phyloP scores from a whole-genome alignment of 2,329 filamentous ascomycete genomes.

The Colletotrichum cordylinicola region DNA sequence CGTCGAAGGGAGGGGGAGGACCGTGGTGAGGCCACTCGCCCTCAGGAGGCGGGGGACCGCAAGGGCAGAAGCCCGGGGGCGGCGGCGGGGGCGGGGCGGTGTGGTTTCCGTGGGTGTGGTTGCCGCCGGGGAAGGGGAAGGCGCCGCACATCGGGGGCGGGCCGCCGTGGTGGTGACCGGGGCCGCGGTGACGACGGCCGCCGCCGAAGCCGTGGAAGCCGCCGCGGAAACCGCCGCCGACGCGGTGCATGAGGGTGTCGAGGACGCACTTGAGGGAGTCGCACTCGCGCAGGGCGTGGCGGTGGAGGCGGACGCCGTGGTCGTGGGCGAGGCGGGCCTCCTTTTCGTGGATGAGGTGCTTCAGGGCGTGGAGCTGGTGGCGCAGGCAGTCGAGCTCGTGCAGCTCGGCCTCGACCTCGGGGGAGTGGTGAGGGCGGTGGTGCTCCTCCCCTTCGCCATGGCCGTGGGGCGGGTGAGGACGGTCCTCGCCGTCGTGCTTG shows the following conservation, averaged over 20 bases:
- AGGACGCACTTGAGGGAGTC: conserved; percentile 49
- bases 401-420: conserved; percentile 46
- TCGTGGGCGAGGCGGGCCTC: conserved; percentile 43
- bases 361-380: conserved; percentile 44
- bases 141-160: conserved; percentile 26
- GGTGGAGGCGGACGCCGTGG: conserved; percentile 32
- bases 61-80: conserved; percentile 33
- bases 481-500: neutral
- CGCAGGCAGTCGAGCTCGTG: conserved; percentile 49
- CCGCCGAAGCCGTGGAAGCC: conserved; percentile 1
- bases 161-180: neutral
- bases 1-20: conserved; percentile 23
- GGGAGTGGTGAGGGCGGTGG: conserved; percentile 23
- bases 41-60: conserved; percentile 29
- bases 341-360: conserved; percentile 47
- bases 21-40: conserved; percentile 26
- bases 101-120: conserved; percentile 32
- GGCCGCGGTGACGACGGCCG: neutral
- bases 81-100: conserved; percentile 24
- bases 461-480: neutral
- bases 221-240: conserved; percentile 33
- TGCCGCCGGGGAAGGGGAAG: conserved; percentile 11
- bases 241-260: conserved; percentile 40
- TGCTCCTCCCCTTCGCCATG: neutral
- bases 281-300: conserved; percentile 35